Conservation (phyloP, 768 basidiomycete species). For the Termitomyces sp. region DNA sequence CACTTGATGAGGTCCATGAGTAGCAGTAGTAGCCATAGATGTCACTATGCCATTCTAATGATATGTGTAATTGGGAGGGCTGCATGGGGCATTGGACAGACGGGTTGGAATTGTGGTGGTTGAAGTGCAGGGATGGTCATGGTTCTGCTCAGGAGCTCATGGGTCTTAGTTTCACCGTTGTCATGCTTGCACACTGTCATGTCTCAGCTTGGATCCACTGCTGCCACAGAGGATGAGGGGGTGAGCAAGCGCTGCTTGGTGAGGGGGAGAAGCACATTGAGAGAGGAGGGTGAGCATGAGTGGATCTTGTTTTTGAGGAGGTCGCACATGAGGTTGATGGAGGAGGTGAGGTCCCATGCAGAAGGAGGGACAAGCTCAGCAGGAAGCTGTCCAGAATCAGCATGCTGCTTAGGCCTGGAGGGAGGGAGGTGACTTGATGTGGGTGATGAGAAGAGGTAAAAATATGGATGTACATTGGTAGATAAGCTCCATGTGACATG, state of each 20-base stretch:
- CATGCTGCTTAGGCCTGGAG: constrained; percentile 84
- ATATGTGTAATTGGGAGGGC: constrained; percentile 2
- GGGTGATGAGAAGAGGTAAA: background rate
- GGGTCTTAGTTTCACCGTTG: too few species aligned
- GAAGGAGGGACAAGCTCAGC: constrained; percentile 91
- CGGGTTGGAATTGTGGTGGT: background rate
- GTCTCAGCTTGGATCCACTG: constrained; percentile 68
- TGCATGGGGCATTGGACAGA: constrained; percentile 10
- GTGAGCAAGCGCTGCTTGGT: constrained; percentile 48
- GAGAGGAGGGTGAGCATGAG: constrained; percentile 54
- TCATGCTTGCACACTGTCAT: constrained; percentile 91
- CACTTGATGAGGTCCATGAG: constrained; percentile 52
- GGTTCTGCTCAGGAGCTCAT: too few species aligned
- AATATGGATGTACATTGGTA: constrained; percentile 86
- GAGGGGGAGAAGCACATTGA: constrained; percentile 51
- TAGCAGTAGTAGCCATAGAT: constrained; percentile 83
- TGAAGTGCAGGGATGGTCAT: too few species aligned
- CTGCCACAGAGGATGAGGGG: constrained; percentile 38
- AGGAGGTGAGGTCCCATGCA: constrained; percentile 80
- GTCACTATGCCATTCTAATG: constrained; percentile 43
- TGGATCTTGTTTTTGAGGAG: constrained; percentile 86
- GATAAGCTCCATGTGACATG: constrained; percentile 99
- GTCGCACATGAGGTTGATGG: constrained; percentile 85
- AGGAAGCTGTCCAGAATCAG: constrained; percentile 86
- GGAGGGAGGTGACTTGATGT: background rate